Evolutionary conservation across 1,284 basidiomycete species (phyloP).

Genomic region (Naganishia cerealis): DNA sequence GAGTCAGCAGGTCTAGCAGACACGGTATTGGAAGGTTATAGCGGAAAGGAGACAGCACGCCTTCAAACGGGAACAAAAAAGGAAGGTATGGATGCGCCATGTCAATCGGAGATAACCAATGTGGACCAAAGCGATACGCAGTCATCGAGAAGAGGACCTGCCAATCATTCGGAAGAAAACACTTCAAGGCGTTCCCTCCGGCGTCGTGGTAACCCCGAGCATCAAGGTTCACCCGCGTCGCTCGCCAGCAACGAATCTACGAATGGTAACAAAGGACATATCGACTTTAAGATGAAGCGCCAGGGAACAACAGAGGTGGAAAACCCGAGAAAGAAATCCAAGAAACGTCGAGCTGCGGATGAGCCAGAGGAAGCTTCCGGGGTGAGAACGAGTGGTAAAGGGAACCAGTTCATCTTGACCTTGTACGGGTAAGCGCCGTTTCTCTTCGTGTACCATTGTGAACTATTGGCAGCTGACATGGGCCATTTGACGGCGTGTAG

Average conservation of each 20-base stretch:
- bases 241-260: background rate
- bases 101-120: background rate
- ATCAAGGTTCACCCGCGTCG: background rate
- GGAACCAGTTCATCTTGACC: slow-evolving; percentile 22
- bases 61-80: background rate
- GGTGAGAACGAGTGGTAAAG: slow-evolving; percentile 12
- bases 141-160: background rate
- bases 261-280: background rate
- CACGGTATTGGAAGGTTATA: background rate
- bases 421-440: slow-evolving; percentile 14
- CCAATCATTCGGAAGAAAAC: background rate
- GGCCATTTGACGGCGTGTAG: background rate
- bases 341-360: background rate
- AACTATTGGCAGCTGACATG: background rate
- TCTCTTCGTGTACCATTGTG: background rate
- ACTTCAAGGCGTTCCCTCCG: background rate
- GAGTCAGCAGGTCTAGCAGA: background rate
- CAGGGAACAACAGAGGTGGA: background rate
- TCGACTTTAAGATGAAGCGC: background rate
- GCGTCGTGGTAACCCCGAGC: background rate
- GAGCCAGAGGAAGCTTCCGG: background rate
- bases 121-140: background rate
- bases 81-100: background rate
- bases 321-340: slow-evolving; percentile 5
- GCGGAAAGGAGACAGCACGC: background rate